Evolutionary conservation across 306 rosid genomes (phyloP).

Genomic region (Cercis canadensis): DNA sequence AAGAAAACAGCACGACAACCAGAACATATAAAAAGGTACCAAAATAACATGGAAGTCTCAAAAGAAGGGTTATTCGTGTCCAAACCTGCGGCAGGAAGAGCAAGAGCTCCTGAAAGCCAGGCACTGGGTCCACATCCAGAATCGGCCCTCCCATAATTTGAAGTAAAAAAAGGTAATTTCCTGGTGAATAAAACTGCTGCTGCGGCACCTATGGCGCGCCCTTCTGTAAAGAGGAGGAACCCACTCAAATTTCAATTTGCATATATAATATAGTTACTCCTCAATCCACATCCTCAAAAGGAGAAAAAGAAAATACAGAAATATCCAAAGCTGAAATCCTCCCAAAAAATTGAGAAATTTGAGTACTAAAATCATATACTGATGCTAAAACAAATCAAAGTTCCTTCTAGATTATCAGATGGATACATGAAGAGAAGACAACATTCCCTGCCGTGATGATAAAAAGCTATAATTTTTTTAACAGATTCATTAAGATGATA

Average conservation of each 20-base stretch:
- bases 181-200: slow-evolving; percentile 58
- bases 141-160: slow-evolving; percentile 52
- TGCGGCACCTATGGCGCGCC: slow-evolving; percentile 69
- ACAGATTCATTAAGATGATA: neutral
- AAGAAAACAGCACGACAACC: neutral
- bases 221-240: slow-evolving; percentile 55
- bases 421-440: neutral
- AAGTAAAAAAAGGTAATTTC: slow-evolving; percentile 52
- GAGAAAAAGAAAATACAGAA: neutral
- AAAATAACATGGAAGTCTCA: neutral
- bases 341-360: too few species aligned
- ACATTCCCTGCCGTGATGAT: neutral
- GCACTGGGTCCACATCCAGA: slow-evolving; percentile 53
- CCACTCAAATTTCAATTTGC: slow-evolving; percentile 15
- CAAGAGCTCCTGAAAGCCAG: slow-evolving; percentile 81
- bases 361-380: too few species aligned
- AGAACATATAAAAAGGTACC: too few species aligned
- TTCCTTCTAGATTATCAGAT: neutral
- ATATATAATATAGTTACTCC: slow-evolving; percentile 7
- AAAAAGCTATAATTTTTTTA: neutral
- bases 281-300: neutral
- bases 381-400: neutral
- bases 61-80: neutral
- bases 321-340: neutral
- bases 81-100: slow-evolving; percentile 85